phyloP scores from a whole-genome alignment of 768 basidiomycete genomes.

The Cantharellus cinnabarinus region DNA sequence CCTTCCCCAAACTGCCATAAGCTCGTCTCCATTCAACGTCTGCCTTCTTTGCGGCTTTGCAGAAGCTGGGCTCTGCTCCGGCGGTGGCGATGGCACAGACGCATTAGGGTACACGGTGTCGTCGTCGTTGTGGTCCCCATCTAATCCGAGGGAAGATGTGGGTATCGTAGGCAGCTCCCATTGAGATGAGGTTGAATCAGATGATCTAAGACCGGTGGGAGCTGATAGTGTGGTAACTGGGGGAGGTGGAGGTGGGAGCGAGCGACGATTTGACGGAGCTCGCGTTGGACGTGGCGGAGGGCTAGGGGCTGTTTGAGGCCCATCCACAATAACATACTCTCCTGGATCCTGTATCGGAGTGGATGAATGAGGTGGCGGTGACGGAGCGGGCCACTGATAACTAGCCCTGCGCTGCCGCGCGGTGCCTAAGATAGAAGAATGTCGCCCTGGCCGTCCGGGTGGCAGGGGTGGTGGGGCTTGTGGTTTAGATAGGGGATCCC shows the following conservation, averaged over 20 bases:
- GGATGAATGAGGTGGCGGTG: slow-evolving; percentile 9
- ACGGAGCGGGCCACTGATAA: slow-evolving; percentile 18
- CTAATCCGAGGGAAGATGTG: background rate
- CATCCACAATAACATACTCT: slow-evolving; percentile 2
- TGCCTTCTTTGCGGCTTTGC: too few species aligned
- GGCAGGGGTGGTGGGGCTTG: slow-evolving; percentile 24
- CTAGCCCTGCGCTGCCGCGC: slow-evolving; percentile 16
- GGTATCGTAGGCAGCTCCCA: background rate
- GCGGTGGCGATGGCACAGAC: background rate
- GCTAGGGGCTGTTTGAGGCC: slow-evolving; percentile 11
- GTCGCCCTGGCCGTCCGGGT: slow-evolving; percentile 21
- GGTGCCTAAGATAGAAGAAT: slow-evolving; percentile 10
- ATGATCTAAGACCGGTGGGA: background rate
- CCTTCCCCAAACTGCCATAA: slow-evolving; percentile 48
- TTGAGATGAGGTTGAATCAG: background rate
- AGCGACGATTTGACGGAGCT: background rate
- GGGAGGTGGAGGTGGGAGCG: background rate
- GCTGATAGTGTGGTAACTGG: background rate
- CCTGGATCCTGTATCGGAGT: slow-evolving; percentile 1
- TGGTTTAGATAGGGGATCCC: slow-evolving; percentile 3
- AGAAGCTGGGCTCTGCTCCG: background rate
- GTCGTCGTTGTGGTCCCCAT: background rate
- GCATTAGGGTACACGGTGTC: background rate
- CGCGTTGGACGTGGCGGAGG: slow-evolving; percentile 9
- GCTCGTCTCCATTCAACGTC: slow-evolving; percentile 29